Evolutionary conservation across 2,329 filamentous ascomycete species (phyloP), one percentile per base, ranked within the genome.

Genomic region (Aspergillus sp.): DNA sequence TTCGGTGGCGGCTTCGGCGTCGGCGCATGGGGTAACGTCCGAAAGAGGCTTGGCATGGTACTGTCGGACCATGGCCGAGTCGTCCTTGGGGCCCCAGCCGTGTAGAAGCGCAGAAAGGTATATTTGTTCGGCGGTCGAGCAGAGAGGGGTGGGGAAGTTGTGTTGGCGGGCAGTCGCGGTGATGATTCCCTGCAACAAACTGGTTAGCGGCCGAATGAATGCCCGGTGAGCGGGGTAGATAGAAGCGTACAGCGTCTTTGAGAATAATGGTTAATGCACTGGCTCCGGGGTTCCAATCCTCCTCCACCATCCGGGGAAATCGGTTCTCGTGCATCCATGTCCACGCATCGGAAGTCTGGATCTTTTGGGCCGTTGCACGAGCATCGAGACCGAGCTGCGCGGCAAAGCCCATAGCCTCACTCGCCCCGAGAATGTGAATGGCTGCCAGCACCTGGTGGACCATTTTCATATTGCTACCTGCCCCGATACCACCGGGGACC

Each of bases 251-350:
- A 57, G 76, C 76, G 69, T 87, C 84, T 73, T 87, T 87, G 37
- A 84, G 63, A 60, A 86, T 86, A 62, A 86, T 87, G 30, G 79
- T 81, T 49, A 85, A 67, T 3, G 84, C 84, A 66, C 83, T 86
- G 15, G 82, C 83, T 37, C 86, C 70, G 0, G 84, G 84, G 61
- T 80, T 74, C 70, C 79, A 83, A 42, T 80, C 73, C 30, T 79
- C 76, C 30, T 79, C 75, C 39, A 86, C 65, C 71, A 86, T 83
- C 44, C 85, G 75, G 22, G 82, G 82, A 0, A 80, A 73, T 9
- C 85, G 78, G 66, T 86, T 84, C 69, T 84, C 83, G 54, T 86
- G 79, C 83, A 87, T 86, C 82, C 83, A 87, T 54, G 81, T 84
- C 76, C 80, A 81, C 2, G 80, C 81, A 5, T 80, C 77, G 2